Percentiles rank a stretch among this genome's conserved stretches.
Conservation (phyloP, 2,329 filamentous ascomycete species). For the Teratosphaeria pseudoeucalypti region DNA sequence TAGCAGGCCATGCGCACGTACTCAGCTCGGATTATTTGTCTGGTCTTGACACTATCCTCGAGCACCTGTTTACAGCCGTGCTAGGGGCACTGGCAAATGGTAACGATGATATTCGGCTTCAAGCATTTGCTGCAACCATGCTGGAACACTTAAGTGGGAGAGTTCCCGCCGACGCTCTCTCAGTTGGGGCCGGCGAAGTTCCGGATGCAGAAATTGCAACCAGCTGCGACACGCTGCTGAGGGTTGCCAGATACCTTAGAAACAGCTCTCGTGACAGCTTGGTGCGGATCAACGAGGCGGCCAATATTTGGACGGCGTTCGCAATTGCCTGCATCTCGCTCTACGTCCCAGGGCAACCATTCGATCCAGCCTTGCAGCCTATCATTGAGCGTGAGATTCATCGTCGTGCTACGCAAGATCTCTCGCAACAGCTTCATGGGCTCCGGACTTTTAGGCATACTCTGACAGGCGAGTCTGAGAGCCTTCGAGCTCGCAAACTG, state of each 20-base stretch:
- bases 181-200: neutral
- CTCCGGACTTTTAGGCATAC: slow-evolving; percentile 55
- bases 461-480: slow-evolving; percentile 59
- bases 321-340: slow-evolving; percentile 64
- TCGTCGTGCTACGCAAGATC: slow-evolving; percentile 43
- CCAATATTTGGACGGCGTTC: slow-evolving; percentile 62
- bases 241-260: neutral
- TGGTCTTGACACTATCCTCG: slow-evolving; percentile 22
- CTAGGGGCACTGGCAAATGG: slow-evolving; percentile 20
- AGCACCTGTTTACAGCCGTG: slow-evolving; percentile 15
- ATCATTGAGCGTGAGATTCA: slow-evolving; percentile 55
- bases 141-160: neutral
- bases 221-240: neutral
- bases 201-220: neutral
- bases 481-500: slow-evolving; percentile 54
- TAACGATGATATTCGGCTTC: neutral
- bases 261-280: neutral
- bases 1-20: slow-evolving; percentile 24
- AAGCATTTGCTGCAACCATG: neutral
- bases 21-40: slow-evolving; percentile 24
- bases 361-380: slow-evolving; percentile 61
- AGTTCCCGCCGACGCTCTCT: neutral
- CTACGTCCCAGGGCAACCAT: slow-evolving; percentile 76
- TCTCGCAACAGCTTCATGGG: slow-evolving; percentile 49
- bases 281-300: slow-evolving; percentile 23